Evolutionary conservation across 2,329 filamentous ascomycete genomes (phyloP), one percentile per base, ranked within the genome.

Genomic region (Fusarium begoniae): DNA sequence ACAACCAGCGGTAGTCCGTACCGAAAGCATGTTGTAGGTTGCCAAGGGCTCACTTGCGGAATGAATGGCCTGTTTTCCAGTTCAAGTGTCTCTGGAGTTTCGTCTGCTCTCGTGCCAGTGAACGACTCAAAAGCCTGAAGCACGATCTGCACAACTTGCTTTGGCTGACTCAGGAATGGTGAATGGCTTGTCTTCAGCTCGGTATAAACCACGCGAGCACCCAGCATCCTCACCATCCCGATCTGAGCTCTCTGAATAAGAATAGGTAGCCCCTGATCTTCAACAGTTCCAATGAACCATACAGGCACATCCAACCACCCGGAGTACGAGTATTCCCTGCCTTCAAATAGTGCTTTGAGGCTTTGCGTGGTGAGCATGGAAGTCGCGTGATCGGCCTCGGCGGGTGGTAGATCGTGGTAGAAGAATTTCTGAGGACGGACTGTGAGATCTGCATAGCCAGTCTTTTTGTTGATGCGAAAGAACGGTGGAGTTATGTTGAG

Each of bases 351-450:
- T 38, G 59, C 59, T 45, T 26, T 62, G 3, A 62, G 59, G 12
- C 50, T 62, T 45, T 62, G 59, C 4, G 59, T 62, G n/a, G 30
- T 56, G n/a, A 62, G 59, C 59, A 56, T 62, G 0, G 59, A 62
- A 18, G 59, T 22, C 6, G 15, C 18, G 14, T 40, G 22, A 3
- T 62, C 50, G 22, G 59, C 59, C 17, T 62, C 59, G 5, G 32
- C 32, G 2, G 59, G 50, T 1, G 40, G 26, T 8, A 62, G 30
- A 32, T 57, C 59, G 17, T 56, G 38, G 17, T 62, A 62, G 32
- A 62, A 62, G n/a, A 62, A 35, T 7, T 62, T 26, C 5, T 62
- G 50, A 9, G 59, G 59, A 20, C 40, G 40, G 20, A 62, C 40
- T 13, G 43, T n/a, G 8, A 62, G 22, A 13, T 62, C 50, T 44